phyloP scores from a whole-genome alignment of 2,329 filamentous ascomycete genomes.

The Emericellopsis atlantica region DNA sequence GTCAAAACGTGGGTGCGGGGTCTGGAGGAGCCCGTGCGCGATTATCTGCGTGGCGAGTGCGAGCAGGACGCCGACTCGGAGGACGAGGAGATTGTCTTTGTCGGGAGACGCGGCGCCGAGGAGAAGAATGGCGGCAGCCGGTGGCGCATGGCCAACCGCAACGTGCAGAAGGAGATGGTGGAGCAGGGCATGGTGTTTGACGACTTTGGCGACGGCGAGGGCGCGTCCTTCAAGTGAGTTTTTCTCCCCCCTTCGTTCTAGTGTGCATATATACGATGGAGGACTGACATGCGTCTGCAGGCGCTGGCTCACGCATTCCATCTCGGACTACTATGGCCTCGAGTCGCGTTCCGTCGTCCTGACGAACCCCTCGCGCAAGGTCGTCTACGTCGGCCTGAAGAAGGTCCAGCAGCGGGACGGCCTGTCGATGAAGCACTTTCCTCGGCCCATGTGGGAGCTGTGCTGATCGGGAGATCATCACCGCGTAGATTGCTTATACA shows the following conservation, averaged over 20 bases:
- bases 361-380: constrained; percentile 56
- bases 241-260: not conserved
- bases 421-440: constrained; percentile 26
- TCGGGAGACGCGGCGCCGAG: constrained; percentile 40
- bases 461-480: constrained; percentile 23
- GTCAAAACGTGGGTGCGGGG: constrained; percentile 71
- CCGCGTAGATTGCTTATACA: not conserved
- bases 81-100: constrained; percentile 88
- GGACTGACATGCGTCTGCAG: constrained; percentile 25
- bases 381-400: constrained; percentile 72
- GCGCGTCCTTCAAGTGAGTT: constrained; percentile 70
- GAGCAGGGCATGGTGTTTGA: constrained; percentile 65
- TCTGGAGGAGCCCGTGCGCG: constrained; percentile 72
- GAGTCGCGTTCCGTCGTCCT: constrained; percentile 70
- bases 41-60: constrained; percentile 46
- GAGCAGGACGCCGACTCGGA: constrained; percentile 22
- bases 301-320: constrained; percentile 86
- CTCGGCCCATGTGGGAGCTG: constrained; percentile 52
- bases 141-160: constrained; percentile 37
- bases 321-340: constrained; percentile 85
- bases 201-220: constrained; percentile 59
- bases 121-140: constrained; percentile 21
- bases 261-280: not conserved
- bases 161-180: constrained; percentile 45
- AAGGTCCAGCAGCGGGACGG: constrained; percentile 20